phyloP scores from a whole-genome alignment of 2,329 filamentous ascomycete genomes.

The Phaeosphaeriaceae sp. region DNA sequence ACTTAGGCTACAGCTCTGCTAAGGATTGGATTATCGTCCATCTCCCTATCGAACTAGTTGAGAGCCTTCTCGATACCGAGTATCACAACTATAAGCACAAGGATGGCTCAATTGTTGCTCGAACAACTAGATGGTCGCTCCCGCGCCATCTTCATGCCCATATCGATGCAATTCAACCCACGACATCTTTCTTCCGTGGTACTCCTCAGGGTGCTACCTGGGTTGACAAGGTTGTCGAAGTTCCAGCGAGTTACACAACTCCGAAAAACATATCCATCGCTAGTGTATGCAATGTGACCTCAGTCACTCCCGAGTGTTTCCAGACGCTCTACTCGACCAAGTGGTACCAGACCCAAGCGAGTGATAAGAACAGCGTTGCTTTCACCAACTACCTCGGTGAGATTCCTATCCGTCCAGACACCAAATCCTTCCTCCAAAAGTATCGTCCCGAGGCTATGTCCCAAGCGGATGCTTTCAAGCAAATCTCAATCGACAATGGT shows the following conservation, averaged over 20 bases:
- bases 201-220: constrained; percentile 32
- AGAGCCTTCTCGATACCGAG: constrained; percentile 59
- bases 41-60: constrained; percentile 59
- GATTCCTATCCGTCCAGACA: constrained; percentile 61
- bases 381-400: constrained; percentile 59
- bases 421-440: constrained; percentile 61
- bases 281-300: constrained; percentile 58
- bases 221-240: constrained; percentile 25
- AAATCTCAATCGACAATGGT: constrained; percentile 64
- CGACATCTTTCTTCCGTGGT: constrained; percentile 61
- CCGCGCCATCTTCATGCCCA: constrained; percentile 63
- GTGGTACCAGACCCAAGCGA: constrained; percentile 56
- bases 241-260: constrained; percentile 34
- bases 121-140: constrained; percentile 64
- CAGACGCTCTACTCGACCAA: constrained; percentile 62
- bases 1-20: constrained; percentile 57
- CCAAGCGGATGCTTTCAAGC: constrained; percentile 61
- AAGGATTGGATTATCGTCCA: constrained; percentile 64
- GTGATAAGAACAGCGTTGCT: constrained; percentile 54
- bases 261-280: constrained; percentile 42
- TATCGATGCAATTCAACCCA: constrained; percentile 66
- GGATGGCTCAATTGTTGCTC: constrained; percentile 60
- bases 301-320: constrained; percentile 61
- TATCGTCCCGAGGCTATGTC: constrained; percentile 60
- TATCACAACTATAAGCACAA: constrained; percentile 60